Evolutionary conservation across 257 asterid genomes (phyloP).

Genomic region (Eustoma russellianum): DNA sequence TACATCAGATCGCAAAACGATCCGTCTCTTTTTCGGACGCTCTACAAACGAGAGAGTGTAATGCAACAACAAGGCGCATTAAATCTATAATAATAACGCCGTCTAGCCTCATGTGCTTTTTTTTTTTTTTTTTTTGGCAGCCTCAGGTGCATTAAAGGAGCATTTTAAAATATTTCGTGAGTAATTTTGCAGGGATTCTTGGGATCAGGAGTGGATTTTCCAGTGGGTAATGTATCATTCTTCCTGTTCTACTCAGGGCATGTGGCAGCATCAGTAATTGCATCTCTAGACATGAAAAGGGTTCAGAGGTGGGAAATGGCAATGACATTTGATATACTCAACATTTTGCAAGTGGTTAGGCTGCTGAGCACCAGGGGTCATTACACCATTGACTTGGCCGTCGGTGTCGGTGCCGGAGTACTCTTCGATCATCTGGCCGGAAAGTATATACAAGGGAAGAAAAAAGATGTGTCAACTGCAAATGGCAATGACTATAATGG

Average conservation of each 20-base stretch:
- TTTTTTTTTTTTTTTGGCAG: no score
- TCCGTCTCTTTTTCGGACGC: no score
- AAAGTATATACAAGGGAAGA: slow-evolving; percentile 48
- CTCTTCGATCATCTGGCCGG: slow-evolving; percentile 76
- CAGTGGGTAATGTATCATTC: slow-evolving; percentile 91
- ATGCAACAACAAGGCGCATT: no score
- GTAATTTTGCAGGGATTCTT: slow-evolving; percentile 49
- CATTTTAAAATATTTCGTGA: no score
- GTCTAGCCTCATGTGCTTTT: no score
- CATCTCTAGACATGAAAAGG: slow-evolving; percentile 81
- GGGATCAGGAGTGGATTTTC: slow-evolving; percentile 93
- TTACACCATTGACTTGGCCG: slow-evolving; percentile 84
- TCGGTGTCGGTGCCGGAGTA: slow-evolving; percentile 80
- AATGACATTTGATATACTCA: slow-evolving; percentile 48
- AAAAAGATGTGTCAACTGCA: slow-evolving; percentile 4
- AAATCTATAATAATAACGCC: no score
- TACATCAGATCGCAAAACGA: no score
- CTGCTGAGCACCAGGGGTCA: slow-evolving; percentile 84
- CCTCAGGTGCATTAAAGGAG: no score
- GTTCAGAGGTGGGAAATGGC: slow-evolving; percentile 72
- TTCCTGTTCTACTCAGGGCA: slow-evolving; percentile 88
- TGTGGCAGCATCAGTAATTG: slow-evolving; percentile 87
- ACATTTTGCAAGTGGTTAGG: slow-evolving; percentile 66
- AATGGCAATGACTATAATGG: slow-evolving; percentile 1
- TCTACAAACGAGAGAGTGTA: no score